phyloP scores from a whole-genome alignment of 169 alveolate species.

The Eimeria tenella region DNA sequence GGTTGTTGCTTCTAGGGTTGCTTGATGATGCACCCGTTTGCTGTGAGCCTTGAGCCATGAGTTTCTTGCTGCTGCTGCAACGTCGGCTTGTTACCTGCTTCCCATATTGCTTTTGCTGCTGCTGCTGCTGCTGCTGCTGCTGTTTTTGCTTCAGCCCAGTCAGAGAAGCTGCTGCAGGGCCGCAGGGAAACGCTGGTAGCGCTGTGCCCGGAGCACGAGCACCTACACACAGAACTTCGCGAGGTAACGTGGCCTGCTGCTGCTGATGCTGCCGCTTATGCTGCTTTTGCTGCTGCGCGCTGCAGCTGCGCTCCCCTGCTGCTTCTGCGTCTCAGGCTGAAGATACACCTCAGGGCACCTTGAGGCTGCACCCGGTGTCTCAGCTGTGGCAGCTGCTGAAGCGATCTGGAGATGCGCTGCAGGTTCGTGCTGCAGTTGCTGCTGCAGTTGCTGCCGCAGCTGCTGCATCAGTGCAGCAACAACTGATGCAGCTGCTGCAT shows the following conservation, averaged over 20 bases:
- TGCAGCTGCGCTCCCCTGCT: neutral
- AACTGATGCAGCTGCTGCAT: neutral
- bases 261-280: neutral
- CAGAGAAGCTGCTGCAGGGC: neutral
- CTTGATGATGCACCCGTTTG: too few relatives aligned
- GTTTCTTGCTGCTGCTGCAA: too few relatives aligned
- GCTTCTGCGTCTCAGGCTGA: neutral
- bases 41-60: too few relatives aligned
- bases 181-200: neutral
- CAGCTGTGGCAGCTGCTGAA: slow-evolving; percentile 30
- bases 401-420: slow-evolving; percentile 30
- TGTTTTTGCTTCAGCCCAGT: neutral
- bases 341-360: neutral
- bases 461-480: neutral
- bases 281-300: neutral
- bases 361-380: slow-evolving; percentile 12
- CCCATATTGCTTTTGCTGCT: neutral
- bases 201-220: neutral
- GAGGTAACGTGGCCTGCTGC: neutral
- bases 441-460: neutral
- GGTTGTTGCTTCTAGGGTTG: too few relatives aligned
- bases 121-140: neutral
- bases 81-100: neutral
- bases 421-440: slow-evolving; percentile 10
- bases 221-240: neutral